Percentiles rank a stretch among this genome's conserved stretches.
Conservation (phyloP, 345 rosid genomes). For the Populus ilicifolia region DNA sequence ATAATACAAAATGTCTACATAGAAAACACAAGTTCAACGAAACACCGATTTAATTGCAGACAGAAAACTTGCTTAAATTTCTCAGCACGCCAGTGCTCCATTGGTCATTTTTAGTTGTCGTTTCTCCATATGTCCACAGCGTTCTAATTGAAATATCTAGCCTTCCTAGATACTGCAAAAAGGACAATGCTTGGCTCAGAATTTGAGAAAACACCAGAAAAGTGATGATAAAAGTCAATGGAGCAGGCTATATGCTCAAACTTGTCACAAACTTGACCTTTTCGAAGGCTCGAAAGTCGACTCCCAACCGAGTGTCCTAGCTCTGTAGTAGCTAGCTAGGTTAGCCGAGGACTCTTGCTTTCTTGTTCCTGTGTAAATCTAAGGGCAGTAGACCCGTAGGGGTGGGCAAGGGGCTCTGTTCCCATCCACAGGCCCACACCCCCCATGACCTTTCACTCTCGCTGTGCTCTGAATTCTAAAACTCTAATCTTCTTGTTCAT, state of each 20-base stretch:
- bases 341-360: background rate
- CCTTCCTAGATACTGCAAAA: background rate
- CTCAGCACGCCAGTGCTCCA: background rate
- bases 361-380: background rate
- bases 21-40: background rate
- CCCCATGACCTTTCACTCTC: conserved; percentile 47
- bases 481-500: conserved; percentile 4
- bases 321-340: background rate
- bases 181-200: background rate
- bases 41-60: background rate
- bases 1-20: background rate
- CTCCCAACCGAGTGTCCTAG: background rate
- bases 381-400: background rate
- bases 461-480: conserved; percentile 7
- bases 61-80: background rate
- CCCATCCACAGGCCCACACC: conserved; percentile 24
- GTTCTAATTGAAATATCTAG: no score
- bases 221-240: background rate
- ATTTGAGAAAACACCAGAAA: background rate
- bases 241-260: background rate
- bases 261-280: no score
- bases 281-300: background rate
- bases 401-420: conserved; percentile 7
- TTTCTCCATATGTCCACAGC: background rate
- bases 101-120: background rate